Conservation (phyloP, 1,284 basidiomycete species). For the Flammula alnicola region DNA sequence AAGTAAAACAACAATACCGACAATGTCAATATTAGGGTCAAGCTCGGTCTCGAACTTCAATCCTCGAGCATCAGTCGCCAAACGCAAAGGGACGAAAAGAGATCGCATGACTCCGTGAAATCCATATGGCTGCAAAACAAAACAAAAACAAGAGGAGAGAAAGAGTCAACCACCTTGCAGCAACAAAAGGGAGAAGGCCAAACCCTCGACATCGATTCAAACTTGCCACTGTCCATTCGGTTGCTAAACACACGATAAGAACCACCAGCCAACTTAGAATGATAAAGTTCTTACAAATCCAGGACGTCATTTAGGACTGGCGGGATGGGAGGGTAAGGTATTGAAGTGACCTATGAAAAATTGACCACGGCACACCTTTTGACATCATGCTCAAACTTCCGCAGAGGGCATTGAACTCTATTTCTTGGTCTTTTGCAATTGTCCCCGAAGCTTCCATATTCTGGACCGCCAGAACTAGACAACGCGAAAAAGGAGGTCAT, state of each 20-base stretch:
- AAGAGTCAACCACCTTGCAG: constrained; percentile 6
- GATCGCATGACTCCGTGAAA: constrained; percentile 86
- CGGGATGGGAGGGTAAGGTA: neutral
- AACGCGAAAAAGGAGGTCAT: neutral
- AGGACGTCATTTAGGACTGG: constrained; percentile 88
- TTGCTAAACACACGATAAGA: constrained; percentile 37
- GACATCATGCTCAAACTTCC: constrained; percentile 90
- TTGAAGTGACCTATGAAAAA: constrained; percentile 3
- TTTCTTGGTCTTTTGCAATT: constrained; percentile 67
- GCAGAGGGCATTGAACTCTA: constrained; percentile 82
- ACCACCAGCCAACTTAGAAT: neutral
- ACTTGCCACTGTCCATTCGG: constrained; percentile 81
- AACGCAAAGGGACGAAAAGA: constrained; percentile 75
- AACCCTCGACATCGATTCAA: constrained; percentile 71
- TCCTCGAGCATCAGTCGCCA: constrained; percentile 75
- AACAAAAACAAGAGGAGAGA: neutral
- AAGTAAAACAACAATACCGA: constrained; percentile 38
- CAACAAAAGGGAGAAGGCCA: constrained; percentile 20
- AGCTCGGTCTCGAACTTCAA: constrained; percentile 73
- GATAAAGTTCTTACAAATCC: constrained; percentile 64
- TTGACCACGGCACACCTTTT: constrained; percentile 54
- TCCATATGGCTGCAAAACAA: constrained; percentile 63
- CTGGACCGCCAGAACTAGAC: constrained; percentile 80
- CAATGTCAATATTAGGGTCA: constrained; percentile 76
- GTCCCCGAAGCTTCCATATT: constrained; percentile 81